These are phyloP conservation scores for Cercospora zeae-maydis DNA, from an alignment of 2,329 filamentous ascomycete genomes.

Conservation along the genomic window DNA sequence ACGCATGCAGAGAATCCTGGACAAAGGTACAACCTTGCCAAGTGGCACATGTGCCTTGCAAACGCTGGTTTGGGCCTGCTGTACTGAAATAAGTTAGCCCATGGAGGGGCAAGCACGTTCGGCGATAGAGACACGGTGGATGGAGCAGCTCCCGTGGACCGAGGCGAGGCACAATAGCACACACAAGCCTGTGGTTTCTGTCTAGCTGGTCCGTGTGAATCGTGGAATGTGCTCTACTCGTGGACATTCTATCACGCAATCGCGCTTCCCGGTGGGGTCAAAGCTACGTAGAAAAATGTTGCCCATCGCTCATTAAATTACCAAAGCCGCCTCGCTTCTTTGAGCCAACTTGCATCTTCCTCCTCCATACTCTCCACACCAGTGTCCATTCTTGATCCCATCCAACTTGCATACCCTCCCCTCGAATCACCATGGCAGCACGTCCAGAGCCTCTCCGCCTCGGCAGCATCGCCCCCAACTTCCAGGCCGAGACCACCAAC, in stretches of 20 bases:
- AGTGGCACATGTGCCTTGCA: background rate
- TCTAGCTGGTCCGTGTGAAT: background rate
- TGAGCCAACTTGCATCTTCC: background rate
- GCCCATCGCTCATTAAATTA: constrained; percentile 1
- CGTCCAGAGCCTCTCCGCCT: constrained; percentile 52
- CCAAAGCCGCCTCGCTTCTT: constrained; percentile 2
- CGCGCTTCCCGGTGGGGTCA: constrained; percentile 1
- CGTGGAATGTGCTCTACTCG: background rate
- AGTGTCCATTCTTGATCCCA: background rate
- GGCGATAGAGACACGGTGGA: background rate
- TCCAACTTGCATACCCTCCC: constrained; percentile 14
- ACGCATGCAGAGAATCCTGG: background rate
- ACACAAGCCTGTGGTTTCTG: background rate
- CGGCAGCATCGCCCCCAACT: constrained; percentile 65
- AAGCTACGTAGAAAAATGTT: constrained; percentile 4
- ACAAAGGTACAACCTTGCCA: background rate
- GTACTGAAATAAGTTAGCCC: no score
- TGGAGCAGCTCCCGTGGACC: background rate
- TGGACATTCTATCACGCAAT: constrained; percentile 3
- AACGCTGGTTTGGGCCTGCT: background rate
- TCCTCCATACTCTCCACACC: background rate
- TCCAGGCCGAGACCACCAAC: constrained; percentile 63
- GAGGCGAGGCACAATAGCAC: background rate
- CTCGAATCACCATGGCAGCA: constrained; percentile 5
- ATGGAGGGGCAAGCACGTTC: background rate